Evolutionary conservation across 208 protist species (phyloP).

Genomic region (Leishmania martiniquensis): DNA sequence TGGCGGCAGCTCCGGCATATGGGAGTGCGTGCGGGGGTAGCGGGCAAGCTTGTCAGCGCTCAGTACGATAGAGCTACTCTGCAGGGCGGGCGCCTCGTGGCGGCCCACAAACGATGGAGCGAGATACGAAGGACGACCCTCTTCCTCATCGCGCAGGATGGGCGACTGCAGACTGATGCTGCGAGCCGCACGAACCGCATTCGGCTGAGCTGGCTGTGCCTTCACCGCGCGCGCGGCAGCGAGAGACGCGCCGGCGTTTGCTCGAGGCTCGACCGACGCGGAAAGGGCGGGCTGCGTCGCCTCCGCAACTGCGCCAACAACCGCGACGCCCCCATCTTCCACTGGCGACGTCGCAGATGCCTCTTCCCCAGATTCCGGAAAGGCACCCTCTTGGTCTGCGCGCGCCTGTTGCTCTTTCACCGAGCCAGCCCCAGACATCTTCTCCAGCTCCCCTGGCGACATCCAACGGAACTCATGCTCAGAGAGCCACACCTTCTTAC

Average conservation of each 20-base stretch:
- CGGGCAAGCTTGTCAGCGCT: slow-evolving; percentile 71
- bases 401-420: neutral
- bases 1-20: slow-evolving; percentile 61
- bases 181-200: slow-evolving; percentile 18
- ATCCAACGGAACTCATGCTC: slow-evolving; percentile 61
- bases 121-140: slow-evolving; percentile 45
- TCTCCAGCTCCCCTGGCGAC: slow-evolving; percentile 42
- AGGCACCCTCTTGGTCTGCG: slow-evolving; percentile 13
- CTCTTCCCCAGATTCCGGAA: neutral
- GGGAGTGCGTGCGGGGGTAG: slow-evolving; percentile 51
- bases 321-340: neutral
- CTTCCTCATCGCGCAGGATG: slow-evolving; percentile 61
- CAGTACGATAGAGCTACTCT: slow-evolving; percentile 29
- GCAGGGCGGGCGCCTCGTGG: slow-evolving; percentile 42
- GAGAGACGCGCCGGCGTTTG: slow-evolving; percentile 4
- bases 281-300: neutral
- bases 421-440: slow-evolving; percentile 10
- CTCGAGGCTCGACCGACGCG: neutral
- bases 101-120: slow-evolving; percentile 61
- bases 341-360: neutral
- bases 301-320: neutral
- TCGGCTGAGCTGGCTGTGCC: slow-evolving; percentile 26
- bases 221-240: slow-evolving; percentile 7
- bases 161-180: slow-evolving; percentile 54
- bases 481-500: slow-evolving; percentile 60